Conservation (phyloP, 352 stramenopile species). For the Phytophthora palmivora region DNA sequence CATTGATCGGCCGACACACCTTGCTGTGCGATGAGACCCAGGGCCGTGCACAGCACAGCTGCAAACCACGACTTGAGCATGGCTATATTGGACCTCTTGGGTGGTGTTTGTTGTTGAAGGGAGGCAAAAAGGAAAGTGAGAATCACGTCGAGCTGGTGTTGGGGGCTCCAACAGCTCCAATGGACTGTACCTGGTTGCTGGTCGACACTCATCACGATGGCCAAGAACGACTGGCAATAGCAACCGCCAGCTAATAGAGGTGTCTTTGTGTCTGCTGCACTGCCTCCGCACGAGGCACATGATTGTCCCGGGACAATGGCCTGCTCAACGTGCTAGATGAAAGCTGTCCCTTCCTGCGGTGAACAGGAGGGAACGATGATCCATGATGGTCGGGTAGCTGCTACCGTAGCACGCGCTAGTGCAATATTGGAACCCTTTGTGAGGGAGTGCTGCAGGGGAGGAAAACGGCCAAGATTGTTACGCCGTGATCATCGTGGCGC, state of each 20-base stretch:
- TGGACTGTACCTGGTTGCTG: not conserved
- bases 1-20: slow-evolving; percentile 25
- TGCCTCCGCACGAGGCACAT: too few relatives aligned
- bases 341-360: too few relatives aligned
- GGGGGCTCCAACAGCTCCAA: too few relatives aligned
- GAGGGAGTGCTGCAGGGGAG: too few relatives aligned
- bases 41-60: slow-evolving; percentile 21
- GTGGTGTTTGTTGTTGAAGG: slow-evolving; percentile 5
- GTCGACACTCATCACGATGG: not conserved
- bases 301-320: too few relatives aligned
- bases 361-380: too few relatives aligned
- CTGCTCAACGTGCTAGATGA: too few relatives aligned
- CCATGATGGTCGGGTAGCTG: too few relatives aligned
- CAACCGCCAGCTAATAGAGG: not conserved
- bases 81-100: slow-evolving; percentile 6
- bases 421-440: too few relatives aligned
- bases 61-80: slow-evolving; percentile 38
- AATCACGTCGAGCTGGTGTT: not conserved
- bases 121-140: slow-evolving; percentile 33
- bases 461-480: too few relatives aligned
- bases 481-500: too few relatives aligned
- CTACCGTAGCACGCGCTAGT: too few relatives aligned
- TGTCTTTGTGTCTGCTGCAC: not conserved
- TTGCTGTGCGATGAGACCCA: slow-evolving; percentile 18
- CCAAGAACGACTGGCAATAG: not conserved